Evolutionary conservation across 768 basidiomycete genomes (phyloP).

Genomic region (Cystobasidiopsis lactophilus): DNA sequence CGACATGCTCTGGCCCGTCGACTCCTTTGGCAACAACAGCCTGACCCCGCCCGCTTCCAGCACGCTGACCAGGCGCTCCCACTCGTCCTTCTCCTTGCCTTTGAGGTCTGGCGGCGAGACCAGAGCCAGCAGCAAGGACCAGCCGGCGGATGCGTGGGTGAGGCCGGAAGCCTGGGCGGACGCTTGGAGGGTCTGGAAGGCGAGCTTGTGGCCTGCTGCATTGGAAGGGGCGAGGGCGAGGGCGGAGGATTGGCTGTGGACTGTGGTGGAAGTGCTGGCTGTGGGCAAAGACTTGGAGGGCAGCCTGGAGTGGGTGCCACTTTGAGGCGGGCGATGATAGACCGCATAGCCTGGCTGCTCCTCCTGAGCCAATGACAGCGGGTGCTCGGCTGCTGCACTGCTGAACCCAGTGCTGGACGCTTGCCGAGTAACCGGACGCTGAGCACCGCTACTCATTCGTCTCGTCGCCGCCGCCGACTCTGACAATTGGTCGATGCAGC

Average conservation of each 20-base stretch:
- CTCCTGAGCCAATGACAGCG: too few relatives aligned
- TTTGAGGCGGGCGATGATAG: neutral
- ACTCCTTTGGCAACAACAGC: slow-evolving; percentile 48
- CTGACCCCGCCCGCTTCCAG: slow-evolving; percentile 32
- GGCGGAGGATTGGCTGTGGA: neutral
- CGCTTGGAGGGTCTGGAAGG: slow-evolving; percentile 8
- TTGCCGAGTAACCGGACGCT: too few relatives aligned
- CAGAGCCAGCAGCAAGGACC: slow-evolving; percentile 1
- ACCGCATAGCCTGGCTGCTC: neutral
- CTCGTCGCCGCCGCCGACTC: too few relatives aligned
- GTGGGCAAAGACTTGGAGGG: neutral
- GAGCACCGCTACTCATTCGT: too few relatives aligned
- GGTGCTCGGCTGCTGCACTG: too few relatives aligned
- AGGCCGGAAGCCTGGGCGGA: slow-evolving; percentile 4
- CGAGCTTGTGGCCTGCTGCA: slow-evolving; percentile 2
- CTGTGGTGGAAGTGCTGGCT: neutral
- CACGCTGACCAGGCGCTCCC: slow-evolving; percentile 26
- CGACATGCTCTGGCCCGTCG: slow-evolving; percentile 34
- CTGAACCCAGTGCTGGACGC: too few relatives aligned
- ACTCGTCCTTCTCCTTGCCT: slow-evolving; percentile 31
- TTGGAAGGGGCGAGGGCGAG: neutral
- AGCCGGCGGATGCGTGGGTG: slow-evolving; percentile 2
- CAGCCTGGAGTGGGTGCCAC: neutral
- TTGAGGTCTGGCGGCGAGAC: neutral
- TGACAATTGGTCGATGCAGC: too few relatives aligned